Evolutionary conservation across 805 yeast species (phyloP).

Genomic region (Limtongozyma cylindracea): DNA sequence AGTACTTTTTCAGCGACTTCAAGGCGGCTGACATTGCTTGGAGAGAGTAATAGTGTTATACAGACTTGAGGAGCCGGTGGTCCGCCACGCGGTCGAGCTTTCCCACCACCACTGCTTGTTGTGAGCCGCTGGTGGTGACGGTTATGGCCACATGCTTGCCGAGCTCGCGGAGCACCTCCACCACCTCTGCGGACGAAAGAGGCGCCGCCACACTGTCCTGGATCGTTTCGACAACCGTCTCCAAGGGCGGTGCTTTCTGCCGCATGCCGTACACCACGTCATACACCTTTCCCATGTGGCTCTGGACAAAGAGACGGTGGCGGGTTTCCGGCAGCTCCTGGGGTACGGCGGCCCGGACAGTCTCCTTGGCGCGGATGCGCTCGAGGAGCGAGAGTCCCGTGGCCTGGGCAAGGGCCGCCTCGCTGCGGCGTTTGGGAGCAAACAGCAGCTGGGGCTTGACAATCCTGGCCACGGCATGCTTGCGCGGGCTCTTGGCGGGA

Average conservation of each 20-base stretch:
- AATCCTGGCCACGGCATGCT: no score
- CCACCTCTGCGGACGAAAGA: conserved; percentile 3
- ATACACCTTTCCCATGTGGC: conserved; percentile 9
- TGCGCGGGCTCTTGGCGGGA: no score
- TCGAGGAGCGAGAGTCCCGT: conserved; percentile 12
- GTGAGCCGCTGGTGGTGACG: no score
- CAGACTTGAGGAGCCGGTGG: conserved; percentile 3
- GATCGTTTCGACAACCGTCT: conserved; percentile 8
- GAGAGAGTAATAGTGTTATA: conserved; percentile 4
- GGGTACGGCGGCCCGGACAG: conserved; percentile 3
- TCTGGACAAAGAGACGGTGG: conserved; percentile 5
- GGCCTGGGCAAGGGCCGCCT: no score
- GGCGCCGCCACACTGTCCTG: conserved; percentile 6
- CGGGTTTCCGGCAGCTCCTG: conserved; percentile 3
- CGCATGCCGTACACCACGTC: conserved; percentile 10
- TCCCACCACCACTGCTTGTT: conserved; percentile 7
- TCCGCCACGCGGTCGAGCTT: conserved; percentile 8
- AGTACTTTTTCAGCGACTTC: conserved; percentile 70
- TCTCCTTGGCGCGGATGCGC: conserved; percentile 13
- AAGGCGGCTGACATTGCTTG: conserved; percentile 79
- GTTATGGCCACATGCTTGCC: no score
- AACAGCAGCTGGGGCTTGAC: no score
- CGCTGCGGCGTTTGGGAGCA: no score
- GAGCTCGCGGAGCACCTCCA: conserved; percentile 5
- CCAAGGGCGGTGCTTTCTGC: conserved; percentile 9